phyloP scores from a whole-genome alignment of 2,329 filamentous ascomycete genomes.

The Cladophialophora psammophila region DNA sequence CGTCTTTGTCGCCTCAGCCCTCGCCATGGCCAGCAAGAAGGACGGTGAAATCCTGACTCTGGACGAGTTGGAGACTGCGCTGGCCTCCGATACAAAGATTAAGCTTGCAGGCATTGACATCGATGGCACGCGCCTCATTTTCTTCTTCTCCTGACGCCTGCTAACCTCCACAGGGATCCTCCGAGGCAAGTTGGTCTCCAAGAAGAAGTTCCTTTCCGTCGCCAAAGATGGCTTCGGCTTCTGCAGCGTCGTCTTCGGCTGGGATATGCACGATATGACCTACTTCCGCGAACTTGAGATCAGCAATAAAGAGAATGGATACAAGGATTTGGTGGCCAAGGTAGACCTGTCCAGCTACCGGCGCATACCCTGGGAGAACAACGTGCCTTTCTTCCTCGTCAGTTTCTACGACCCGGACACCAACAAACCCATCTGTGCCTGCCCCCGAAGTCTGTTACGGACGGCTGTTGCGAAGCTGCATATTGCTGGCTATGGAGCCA shows the following conservation, averaged over 20 bases:
- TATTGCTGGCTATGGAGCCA: conserved; percentile 75
- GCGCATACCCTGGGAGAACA: conserved; percentile 88
- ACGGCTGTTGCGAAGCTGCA: conserved; percentile 72
- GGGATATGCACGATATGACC: conserved; percentile 95
- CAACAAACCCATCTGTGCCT: conserved; percentile 73
- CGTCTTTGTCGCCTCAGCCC: not conserved
- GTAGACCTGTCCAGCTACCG: conserved; percentile 80
- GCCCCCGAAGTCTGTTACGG: conserved; percentile 78
- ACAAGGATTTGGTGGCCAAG: conserved; percentile 82
- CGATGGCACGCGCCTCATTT: conserved; percentile 63
- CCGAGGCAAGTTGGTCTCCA: conserved; percentile 88
- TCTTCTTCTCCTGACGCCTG: not conserved
- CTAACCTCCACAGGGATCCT: conserved; percentile 59
- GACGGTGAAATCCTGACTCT: conserved; percentile 59
- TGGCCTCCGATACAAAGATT: conserved; percentile 76
- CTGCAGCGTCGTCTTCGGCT: conserved; percentile 92
- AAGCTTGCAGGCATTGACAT: conserved; percentile 89
- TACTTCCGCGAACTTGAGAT: conserved; percentile 85
- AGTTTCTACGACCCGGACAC: conserved; percentile 85
- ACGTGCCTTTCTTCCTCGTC: conserved; percentile 84
- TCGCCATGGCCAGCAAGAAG: conserved; percentile 29
- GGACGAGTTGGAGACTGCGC: conserved; percentile 70
- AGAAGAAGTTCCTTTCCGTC: conserved; percentile 89
- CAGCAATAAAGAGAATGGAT: conserved; percentile 90
- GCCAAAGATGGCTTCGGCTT: conserved; percentile 86